Evolutionary conservation across 2,329 filamentous ascomycete genomes (phyloP), one percentile per base, ranked within the genome.

Genomic region (Sporothrix pallida): DNA sequence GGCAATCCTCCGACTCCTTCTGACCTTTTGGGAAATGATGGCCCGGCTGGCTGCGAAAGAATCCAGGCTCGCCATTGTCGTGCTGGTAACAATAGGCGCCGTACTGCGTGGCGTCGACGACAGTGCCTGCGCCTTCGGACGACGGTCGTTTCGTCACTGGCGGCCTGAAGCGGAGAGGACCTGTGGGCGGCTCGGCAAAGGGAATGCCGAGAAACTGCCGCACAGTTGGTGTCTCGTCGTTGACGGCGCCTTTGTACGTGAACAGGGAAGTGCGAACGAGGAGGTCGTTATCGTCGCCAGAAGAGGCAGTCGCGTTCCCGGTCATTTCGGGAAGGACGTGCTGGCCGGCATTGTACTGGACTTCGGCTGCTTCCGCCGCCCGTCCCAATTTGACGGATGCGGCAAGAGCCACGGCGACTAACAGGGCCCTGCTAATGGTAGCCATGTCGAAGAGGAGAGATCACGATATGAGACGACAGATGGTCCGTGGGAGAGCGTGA

Each of bases 201-300:
- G 79, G 79, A 15, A 80, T 78, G 2, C 82, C 83, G 0, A 83
- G 77, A 56, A 81, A 84, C 74, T 83, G 68, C 12, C 63, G 63
- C 5, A 67, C 63, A 0, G 6, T 6, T 2, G 63, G 67, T 4
- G 67, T 50, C 44, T 67, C 63, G n/a, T 67, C 63, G 63, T 10
- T 46, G 20, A 67, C 63, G 44, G 44, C 63, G 20, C 63, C 63
- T 15, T 50, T 46, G 44, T 67, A 67, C 3, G 63, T 50, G 20
- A 50, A 67, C 4, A 67, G 63, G 4, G 63, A 15, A 2, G 63
- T 67, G 44, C 44, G 63, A 3, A 67, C 44, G 20, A 67, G 12
- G 12, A 67, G 63, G 23, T 67, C 63, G 20, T 50, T 15, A 3
- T 62, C 31, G 10, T 13, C 31, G 56, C 56, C 56, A 37, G 3